Conservation (phyloP, 495 filamentous ascomycete genomes). For the Diplogelasinospora grovesii region DNA sequence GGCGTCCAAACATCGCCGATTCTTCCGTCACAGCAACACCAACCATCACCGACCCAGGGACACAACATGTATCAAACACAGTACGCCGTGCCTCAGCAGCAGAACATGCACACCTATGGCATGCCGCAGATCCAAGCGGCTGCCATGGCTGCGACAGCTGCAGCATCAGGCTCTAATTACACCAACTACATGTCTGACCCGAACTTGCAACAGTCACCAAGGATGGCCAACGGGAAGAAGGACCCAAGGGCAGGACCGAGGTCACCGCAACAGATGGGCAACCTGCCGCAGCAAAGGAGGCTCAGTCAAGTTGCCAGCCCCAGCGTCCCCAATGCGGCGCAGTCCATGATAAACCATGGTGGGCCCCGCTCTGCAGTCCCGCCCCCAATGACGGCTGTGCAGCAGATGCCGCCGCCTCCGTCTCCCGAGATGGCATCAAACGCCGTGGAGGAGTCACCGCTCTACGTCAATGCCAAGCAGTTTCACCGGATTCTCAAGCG, state of each 20-base stretch:
- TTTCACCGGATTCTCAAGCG: slow-evolving; percentile 96
- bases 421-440: slow-evolving; percentile 77
- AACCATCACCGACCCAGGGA: slow-evolving; percentile 44
- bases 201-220: slow-evolving; percentile 53
- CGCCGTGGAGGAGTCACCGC: slow-evolving; percentile 79
- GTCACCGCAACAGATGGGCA: slow-evolving; percentile 57
- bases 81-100: slow-evolving; percentile 51
- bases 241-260: slow-evolving; percentile 48
- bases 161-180: slow-evolving; percentile 55
- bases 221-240: slow-evolving; percentile 51
- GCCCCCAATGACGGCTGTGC: slow-evolving; percentile 40
- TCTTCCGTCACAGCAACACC: slow-evolving; percentile 53
- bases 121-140: slow-evolving; percentile 56
- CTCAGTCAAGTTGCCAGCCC: slow-evolving; percentile 63
- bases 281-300: slow-evolving; percentile 42
- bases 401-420: slow-evolving; percentile 56
- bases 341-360: slow-evolving; percentile 51
- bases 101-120: slow-evolving; percentile 55
- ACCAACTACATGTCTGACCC: slow-evolving; percentile 52
- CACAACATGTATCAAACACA: slow-evolving; percentile 54
- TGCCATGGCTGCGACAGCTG: slow-evolving; percentile 64
- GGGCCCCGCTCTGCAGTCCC: slow-evolving; percentile 35
- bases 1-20: slow-evolving; percentile 55
- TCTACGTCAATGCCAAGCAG: slow-evolving; percentile 98
- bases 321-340: slow-evolving; percentile 48